These are phyloP conservation scores for Blastomyces silverae DNA, from an alignment of 2,329 filamentous ascomycete genomes.

Conservation along the genomic window DNA sequence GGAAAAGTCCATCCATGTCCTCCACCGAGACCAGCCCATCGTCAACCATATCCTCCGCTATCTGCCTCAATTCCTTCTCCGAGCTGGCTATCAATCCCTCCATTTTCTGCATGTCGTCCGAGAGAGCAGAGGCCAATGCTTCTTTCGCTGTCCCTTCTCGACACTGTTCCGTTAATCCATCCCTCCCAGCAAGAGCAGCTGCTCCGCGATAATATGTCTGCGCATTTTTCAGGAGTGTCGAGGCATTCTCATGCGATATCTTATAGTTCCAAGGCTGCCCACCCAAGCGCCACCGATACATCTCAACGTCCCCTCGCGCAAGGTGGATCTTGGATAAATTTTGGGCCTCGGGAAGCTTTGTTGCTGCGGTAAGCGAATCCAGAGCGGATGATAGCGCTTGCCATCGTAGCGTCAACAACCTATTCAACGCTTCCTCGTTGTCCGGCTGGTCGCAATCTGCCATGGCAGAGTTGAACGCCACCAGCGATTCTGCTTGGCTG, in stretches of 20 bases:
- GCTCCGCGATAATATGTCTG: slow-evolving; percentile 54
- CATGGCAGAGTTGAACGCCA: slow-evolving; percentile 48
- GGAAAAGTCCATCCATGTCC: slow-evolving; percentile 18
- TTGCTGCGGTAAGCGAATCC: slow-evolving; percentile 45
- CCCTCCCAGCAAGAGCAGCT: slow-evolving; percentile 35
- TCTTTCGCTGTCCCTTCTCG: slow-evolving; percentile 45
- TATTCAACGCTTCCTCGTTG: slow-evolving; percentile 29
- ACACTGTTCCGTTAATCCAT: slow-evolving; percentile 40
- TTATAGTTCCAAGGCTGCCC: slow-evolving; percentile 40
- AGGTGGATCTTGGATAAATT: slow-evolving; percentile 50
- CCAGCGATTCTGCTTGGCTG: slow-evolving; percentile 52
- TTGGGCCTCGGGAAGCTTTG: slow-evolving; percentile 46
- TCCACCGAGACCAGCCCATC: slow-evolving; percentile 44
- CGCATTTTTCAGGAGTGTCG: slow-evolving; percentile 50
- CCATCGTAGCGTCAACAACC: slow-evolving; percentile 43
- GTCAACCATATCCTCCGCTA: slow-evolving; percentile 48
- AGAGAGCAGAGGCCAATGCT: slow-evolving; percentile 44
- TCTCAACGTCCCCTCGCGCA: slow-evolving; percentile 50
- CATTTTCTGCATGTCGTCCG: slow-evolving; percentile 36
- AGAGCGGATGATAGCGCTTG: slow-evolving; percentile 48
- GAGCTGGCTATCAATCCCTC: slow-evolving; percentile 32
- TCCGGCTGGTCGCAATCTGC: slow-evolving; percentile 30
- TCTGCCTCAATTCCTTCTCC: slow-evolving; percentile 37
- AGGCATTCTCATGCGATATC: slow-evolving; percentile 40
- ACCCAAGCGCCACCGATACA: slow-evolving; percentile 49